Base-by-base conservation (phyloP, 495 filamentous ascomycete genomes). In the Penicillium subrubescens region DNA sequence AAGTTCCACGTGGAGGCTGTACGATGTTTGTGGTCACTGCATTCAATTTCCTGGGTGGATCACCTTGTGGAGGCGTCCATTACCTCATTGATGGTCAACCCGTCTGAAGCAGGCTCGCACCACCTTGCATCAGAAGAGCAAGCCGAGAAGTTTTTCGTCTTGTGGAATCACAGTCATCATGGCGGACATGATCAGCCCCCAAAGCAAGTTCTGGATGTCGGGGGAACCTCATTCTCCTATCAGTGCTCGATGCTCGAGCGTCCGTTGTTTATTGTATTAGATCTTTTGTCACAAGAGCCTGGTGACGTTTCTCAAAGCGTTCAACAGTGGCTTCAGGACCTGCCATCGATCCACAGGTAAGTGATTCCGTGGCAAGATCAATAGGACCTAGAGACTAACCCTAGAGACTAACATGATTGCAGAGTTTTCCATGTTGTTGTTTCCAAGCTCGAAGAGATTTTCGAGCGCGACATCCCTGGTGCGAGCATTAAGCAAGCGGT, bases 1-100 rank as follows among this genome's bases (percentile, higher is more conserved):
- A 96, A 96, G 70, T 94, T 94, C 66, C 95, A 97, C 72, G 92
- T 98, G 25, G 94, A 98, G 74, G 88, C 92, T 37, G 92, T 96
- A 52, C 89, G 91, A 55, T 90, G 87, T 64, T 76, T 98, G 15
- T 96, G 94, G 90, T 86, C 90, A 55, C 77, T 98, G 48, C 92
- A 98, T 67, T 86, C 86, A 0, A 84, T 86, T 10, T 84, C 87
- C 34, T 79, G 77, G 64, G 72, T 78, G n/a, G 79, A 83, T 60
- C 82, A 86, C 65, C 75, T 83, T 29, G 86, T 97, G 17, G 94
- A 97, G 76, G 91, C 92, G 39, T 86, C 92, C 5, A 89, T 97
- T 55, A 87, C 91, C 39, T 83, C 86, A 31, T 75, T 96, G 19
- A 90, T 97, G 83, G 79, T 90, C 33, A 79, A 85, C 48, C 72